phyloP scores from a whole-genome alignment of 352 stramenopile genomes.

The Globisporangium acanthophoron region DNA sequence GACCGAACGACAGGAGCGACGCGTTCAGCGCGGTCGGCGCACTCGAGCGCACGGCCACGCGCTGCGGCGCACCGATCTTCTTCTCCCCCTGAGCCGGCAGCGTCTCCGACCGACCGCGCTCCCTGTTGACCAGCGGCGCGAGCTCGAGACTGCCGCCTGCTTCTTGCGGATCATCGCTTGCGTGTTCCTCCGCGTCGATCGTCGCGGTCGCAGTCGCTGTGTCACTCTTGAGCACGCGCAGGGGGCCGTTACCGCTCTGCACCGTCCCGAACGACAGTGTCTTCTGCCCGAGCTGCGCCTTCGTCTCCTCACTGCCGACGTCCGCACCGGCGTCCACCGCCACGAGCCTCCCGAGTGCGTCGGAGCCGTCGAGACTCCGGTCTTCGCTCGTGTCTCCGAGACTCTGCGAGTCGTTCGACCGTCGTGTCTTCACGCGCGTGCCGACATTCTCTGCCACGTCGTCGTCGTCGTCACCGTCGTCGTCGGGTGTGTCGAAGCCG shows the following conservation, averaged over 20 bases:
- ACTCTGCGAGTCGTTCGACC: constrained; percentile 6
- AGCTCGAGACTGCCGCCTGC: neutral
- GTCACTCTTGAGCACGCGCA: constrained; percentile 20
- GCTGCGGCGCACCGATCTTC: constrained; percentile 24
- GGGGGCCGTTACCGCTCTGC: constrained; percentile 9
- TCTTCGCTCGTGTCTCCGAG: constrained; percentile 6
- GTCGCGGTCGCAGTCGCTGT: neutral
- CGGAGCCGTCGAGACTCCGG: constrained; percentile 1
- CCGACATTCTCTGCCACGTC: neutral
- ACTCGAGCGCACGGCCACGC: constrained; percentile 26
- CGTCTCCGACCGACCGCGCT: constrained; percentile 4
- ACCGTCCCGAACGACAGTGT: constrained; percentile 29
- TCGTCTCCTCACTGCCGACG: neutral
- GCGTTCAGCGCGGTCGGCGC: constrained; percentile 10
- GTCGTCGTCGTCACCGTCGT: neutral
- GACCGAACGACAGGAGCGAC: constrained; percentile 13
- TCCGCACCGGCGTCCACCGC: neutral
- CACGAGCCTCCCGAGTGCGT: neutral
- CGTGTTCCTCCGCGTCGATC: constrained; percentile 21
- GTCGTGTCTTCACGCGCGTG: neutral
- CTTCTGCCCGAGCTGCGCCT: constrained; percentile 14
- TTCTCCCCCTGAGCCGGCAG: constrained; percentile 3
- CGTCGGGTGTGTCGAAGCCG: constrained; percentile 7
- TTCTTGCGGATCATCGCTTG: constrained; percentile 1
- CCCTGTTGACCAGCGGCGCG: neutral